phyloP scores from a whole-genome alignment of 495 filamentous ascomycete genomes.

The Penicillium canescens region DNA sequence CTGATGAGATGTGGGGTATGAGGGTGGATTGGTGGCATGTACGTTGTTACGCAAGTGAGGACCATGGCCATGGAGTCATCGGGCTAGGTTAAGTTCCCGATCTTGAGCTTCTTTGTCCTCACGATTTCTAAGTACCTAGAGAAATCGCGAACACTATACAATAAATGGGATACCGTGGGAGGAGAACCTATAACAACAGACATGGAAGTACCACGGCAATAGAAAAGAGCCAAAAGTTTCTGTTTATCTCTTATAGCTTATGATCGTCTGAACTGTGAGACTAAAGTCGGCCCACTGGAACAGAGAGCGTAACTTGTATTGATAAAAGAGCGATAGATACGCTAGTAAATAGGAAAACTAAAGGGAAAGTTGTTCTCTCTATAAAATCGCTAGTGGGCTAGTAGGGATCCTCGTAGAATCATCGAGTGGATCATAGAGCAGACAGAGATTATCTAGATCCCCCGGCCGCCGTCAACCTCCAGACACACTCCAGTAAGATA shows the following conservation, averaged over 20 bases:
- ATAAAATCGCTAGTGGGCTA: not conserved
- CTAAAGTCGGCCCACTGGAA: not conserved
- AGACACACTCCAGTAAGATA: too few species aligned
- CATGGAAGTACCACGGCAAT: constrained; percentile 1
- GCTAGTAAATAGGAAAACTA: not conserved
- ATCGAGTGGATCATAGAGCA: too few species aligned
- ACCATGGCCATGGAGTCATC: too few species aligned
- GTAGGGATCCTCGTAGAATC: not conserved
- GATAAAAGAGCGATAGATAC: not conserved
- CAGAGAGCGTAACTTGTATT: not conserved
- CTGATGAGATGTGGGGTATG: too few species aligned
- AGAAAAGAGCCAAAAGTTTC: constrained; percentile 1
- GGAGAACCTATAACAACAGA: not conserved
- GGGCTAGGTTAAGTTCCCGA: too few species aligned
- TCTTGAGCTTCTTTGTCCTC: too few species aligned
- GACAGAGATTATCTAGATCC: too few species aligned
- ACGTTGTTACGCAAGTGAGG: too few species aligned
- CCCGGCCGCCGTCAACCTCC: too few species aligned
- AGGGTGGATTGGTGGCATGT: too few species aligned
- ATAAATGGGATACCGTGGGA: not conserved
- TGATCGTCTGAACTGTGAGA: not conserved
- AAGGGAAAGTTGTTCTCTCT: not conserved
- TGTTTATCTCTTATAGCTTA: not conserved
- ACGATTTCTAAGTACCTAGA: not conserved
- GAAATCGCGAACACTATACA: not conserved